A percentile compares a stretch with the other conserved stretches of the same genome.
These are phyloP conservation scores for Candida sanyaensis DNA, from an alignment of 1,139 yeast genomes.

Conservation along the genomic window DNA sequence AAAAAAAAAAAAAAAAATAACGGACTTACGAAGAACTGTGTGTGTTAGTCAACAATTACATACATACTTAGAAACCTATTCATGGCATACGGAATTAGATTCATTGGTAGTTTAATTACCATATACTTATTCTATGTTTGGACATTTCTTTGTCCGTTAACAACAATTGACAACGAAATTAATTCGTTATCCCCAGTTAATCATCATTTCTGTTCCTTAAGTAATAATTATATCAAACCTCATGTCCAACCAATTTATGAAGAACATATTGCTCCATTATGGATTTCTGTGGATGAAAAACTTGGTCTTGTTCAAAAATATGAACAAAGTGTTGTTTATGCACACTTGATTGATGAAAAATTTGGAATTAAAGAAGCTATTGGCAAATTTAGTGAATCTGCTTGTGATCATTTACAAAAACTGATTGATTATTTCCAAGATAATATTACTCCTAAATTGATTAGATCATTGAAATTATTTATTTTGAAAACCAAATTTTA, in stretches of 20 bases:
- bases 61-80: background rate
- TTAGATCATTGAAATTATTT: background rate
- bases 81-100: slow-evolving; percentile 7
- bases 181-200: slow-evolving; percentile 14
- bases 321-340: background rate
- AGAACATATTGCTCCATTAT: slow-evolving; percentile 10
- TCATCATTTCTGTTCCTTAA: slow-evolving; percentile 15
- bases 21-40: no score
- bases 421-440: slow-evolving; percentile 9
- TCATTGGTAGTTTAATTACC: slow-evolving; percentile 5
- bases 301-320: slow-evolving; percentile 9
- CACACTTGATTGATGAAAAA: slow-evolving; percentile 6
- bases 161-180: slow-evolving; percentile 2
- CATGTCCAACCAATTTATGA: slow-evolving; percentile 13
- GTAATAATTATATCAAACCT: slow-evolving; percentile 14
- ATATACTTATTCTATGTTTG: slow-evolving; percentile 14
- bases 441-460: slow-evolving; percentile 1
- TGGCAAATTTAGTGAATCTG: background rate
- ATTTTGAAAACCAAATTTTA: slow-evolving; percentile 2
- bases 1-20: no score
- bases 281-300: slow-evolving; percentile 8
- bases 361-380: slow-evolving; percentile 4
- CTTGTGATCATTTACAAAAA: slow-evolving; percentile 5
- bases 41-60: background rate
- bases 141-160: slow-evolving; percentile 16